Evolutionary conservation across 2,329 filamentous ascomycete genomes (phyloP), one percentile per base, ranked within the genome.

Genomic region (Aspergillus sp.): DNA sequence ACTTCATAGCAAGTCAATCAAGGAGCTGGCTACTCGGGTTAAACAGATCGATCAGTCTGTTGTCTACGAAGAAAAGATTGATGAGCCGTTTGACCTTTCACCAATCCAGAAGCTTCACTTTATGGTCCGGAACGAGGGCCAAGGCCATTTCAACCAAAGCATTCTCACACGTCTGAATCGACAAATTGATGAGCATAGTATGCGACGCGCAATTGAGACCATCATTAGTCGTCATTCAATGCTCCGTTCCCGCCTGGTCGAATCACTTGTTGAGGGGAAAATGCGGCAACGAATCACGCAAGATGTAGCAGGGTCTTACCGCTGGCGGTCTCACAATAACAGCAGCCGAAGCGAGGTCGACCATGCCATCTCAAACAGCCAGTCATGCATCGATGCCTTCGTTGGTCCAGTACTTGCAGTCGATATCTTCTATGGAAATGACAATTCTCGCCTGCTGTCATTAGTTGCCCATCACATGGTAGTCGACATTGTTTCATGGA

Each of bases 1-100:
- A 3, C 69, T 83, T 32, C 78, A 76, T 15, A 78, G 78, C 68
- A 80, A 78, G 60, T 82, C 81, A 1, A 79, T 83, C 38, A 67
- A 63, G 23, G 73, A 76, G 10, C 60, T 78, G 41, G 73, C 75
- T 4, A 64, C 64, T 1, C 70, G 67, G 11, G 72, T 68, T 3
- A 75, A 70, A 36, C 61, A 68, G 10, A 70, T 75, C 38, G 64
- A 67, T n/a, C 65, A 65, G 50, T 70, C 72, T 38, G 65, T 67
- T 5, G 69, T 73, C 30, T 79, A 77, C 38, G 64, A 76, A 47
- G 73, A 77, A 54, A 62, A 57, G 8, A 55, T 71, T 2, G 68
- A 75, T 10, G 59, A 69, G 52, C 65, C 68, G 15, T 78, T 78
- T 41, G 66, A 64, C 5, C 64, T 77, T 1, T 76, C 75, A 0